Evolutionary conservation across 179 eudicot species (phyloP).

Genomic region (Silene coronaria): DNA sequence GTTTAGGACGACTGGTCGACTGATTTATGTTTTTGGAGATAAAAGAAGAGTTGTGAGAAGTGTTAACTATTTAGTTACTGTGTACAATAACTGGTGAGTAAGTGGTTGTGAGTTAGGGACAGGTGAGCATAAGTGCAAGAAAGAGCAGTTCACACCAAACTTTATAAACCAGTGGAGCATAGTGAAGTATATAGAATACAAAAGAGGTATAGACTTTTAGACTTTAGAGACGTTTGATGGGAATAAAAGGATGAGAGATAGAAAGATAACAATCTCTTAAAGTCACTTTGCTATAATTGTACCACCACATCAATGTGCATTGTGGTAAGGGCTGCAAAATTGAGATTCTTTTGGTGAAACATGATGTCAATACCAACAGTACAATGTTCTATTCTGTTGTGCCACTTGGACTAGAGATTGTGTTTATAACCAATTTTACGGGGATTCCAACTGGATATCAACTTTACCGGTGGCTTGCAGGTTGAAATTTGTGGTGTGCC

Average conservation of each 20-base stretch:
- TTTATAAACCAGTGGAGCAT: background rate
- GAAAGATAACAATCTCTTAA: background rate
- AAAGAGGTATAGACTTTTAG: background rate
- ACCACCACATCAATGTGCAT: background rate
- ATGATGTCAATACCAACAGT: background rate
- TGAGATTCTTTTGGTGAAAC: conserved; percentile 6
- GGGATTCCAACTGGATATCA: no score
- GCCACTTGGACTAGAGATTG: no score
- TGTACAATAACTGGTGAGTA: background rate
- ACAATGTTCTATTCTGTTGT: background rate
- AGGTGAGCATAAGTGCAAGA: background rate
- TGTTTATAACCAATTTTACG: no score
- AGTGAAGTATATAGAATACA: background rate
- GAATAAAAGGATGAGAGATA: background rate
- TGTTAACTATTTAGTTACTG: no score
- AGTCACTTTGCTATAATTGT: conserved; percentile 13
- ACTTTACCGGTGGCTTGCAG: no score
- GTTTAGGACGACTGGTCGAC: no score
- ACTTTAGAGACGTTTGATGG: conserved; percentile 1
- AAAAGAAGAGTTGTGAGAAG: no score
- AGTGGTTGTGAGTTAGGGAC: background rate
- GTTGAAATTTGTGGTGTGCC: no score
- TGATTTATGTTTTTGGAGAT: no score
- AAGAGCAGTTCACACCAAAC: no score
- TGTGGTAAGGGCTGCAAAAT: conserved; percentile 18